phyloP scores from a whole-genome alignment of 192 early-diverging fungal genomes.

The Glomus cerebriforme region DNA sequence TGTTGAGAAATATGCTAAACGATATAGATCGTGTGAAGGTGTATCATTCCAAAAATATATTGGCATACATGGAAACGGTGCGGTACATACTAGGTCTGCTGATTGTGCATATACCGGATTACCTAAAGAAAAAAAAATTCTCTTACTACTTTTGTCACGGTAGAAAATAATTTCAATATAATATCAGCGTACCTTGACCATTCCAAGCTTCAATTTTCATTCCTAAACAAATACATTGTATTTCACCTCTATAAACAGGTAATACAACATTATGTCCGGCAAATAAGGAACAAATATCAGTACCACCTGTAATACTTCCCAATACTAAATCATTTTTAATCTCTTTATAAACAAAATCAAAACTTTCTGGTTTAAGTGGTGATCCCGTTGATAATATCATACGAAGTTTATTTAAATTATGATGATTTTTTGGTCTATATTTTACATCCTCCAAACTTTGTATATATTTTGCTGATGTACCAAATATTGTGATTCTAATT shows the following conservation, averaged over 20 bases:
- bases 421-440: slow-evolving; percentile 62
- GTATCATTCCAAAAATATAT: slow-evolving; percentile 91
- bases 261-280: slow-evolving; percentile 87
- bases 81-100: slow-evolving; percentile 91
- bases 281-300: slow-evolving; percentile 96
- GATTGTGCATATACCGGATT: slow-evolving; percentile 69
- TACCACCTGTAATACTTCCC: slow-evolving; percentile 78
- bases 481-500: slow-evolving; percentile 82
- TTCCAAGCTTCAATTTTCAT: slow-evolving; percentile 96
- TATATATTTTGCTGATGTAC: slow-evolving; percentile 95
- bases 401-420: slow-evolving; percentile 65
- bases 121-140: slow-evolving; percentile 16
- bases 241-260: slow-evolving; percentile 92
- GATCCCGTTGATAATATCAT: slow-evolving; percentile 93
- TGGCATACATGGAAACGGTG: slow-evolving; percentile 97
- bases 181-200: slow-evolving; percentile 46
- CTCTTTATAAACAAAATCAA: slow-evolving; percentile 85
- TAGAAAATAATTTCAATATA: background rate
- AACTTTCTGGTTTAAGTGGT: slow-evolving; percentile 89
- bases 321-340: slow-evolving; percentile 86
- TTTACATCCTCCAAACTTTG: slow-evolving; percentile 80
- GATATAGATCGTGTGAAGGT: slow-evolving; percentile 71
- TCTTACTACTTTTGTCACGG: background rate
- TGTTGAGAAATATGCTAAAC: slow-evolving; percentile 83
- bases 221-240: slow-evolving; percentile 89